A percentile compares a stretch with the other conserved stretches of the same genome.
These are phyloP conservation scores for Inonotus obliquus DNA, from an alignment of 1,284 basidiomycete species.

Conservation along the genomic window DNA sequence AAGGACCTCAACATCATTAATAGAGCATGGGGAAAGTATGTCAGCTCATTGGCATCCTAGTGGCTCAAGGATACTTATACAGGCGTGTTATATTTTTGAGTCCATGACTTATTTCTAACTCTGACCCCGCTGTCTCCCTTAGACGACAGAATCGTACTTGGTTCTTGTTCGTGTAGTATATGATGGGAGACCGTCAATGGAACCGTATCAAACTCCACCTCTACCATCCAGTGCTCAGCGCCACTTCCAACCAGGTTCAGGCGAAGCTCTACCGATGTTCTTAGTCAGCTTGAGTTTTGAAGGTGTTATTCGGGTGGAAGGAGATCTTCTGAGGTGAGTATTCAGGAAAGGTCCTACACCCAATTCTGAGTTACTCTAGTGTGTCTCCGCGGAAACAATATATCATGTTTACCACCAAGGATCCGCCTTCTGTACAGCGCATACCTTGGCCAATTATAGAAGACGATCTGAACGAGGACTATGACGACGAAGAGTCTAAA, in stretches of 20 bases:
- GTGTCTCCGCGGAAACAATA: conserved; percentile 67
- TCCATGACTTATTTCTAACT: neutral
- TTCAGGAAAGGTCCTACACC: conserved; percentile 26
- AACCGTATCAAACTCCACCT: conserved; percentile 49
- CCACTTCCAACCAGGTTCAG: conserved; percentile 73
- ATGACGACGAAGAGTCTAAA: conserved; percentile 21
- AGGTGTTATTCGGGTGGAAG: conserved; percentile 78
- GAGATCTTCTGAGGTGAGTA: conserved; percentile 61
- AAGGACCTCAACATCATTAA: conserved; percentile 71
- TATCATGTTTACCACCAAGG: conserved; percentile 67
- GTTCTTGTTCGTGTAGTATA: conserved; percentile 70
- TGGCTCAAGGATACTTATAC: conserved; percentile 70
- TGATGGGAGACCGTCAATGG: conserved; percentile 43
- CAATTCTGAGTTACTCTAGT: conserved; percentile 32
- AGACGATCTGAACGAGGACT: conserved; percentile 35
- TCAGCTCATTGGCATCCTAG: conserved; percentile 78
- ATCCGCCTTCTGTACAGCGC: conserved; percentile 67
- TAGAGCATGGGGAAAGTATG: conserved; percentile 75
- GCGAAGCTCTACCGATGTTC: conserved; percentile 67
- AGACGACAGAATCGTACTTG: conserved; percentile 78
- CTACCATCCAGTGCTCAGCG: conserved; percentile 51
- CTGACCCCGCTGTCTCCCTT: neutral
- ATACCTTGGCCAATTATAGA: conserved; percentile 72
- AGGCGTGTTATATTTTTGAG: conserved; percentile 42
- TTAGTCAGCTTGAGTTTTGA: conserved; percentile 67